Evolutionary conservation across 148 eudicot species (phyloP).

Genomic region (Rhododendron mucronatum): DNA sequence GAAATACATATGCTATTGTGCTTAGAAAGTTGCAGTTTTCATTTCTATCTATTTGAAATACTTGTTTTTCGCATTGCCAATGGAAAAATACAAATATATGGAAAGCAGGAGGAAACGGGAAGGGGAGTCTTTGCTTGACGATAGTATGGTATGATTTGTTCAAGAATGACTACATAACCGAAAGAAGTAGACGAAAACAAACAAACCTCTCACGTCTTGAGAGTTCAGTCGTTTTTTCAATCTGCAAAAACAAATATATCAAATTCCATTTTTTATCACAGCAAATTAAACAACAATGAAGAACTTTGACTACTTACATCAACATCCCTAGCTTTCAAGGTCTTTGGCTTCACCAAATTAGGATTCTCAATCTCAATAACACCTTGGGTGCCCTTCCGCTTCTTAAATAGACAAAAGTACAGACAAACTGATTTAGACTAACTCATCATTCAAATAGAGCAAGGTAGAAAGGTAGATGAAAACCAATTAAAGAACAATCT

Average conservation of each 20-base stretch:
- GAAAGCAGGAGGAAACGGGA: background rate
- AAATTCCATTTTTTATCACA: background rate
- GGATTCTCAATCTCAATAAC: conserved; percentile 88
- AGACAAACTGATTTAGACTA: conserved; percentile 1
- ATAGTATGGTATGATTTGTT: background rate
- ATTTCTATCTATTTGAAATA: background rate
- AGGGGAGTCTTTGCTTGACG: background rate
- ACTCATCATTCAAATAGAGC: background rate
- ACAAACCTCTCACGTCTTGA: conserved; percentile 94
- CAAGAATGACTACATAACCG: background rate
- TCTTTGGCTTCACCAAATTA: conserved; percentile 77
- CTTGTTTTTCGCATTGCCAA: background rate
- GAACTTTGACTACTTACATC: conserved; percentile 54
- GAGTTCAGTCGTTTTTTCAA: conserved; percentile 82
- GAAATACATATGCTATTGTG: background rate
- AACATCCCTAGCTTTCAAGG: conserved; percentile 69
- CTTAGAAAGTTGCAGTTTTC: background rate
- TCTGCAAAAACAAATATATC: conserved; percentile 33
- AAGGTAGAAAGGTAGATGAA: background rate
- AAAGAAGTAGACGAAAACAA: background rate
- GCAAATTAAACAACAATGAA: background rate
- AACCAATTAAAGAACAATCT: background rate
- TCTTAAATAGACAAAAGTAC: conserved; percentile 29
- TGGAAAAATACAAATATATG: background rate
- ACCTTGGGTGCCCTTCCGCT: conserved; percentile 76